These are phyloP conservation scores for Fusarium domesticum DNA, from an alignment of 2,329 filamentous ascomycete species.

Conservation along the genomic window DNA sequence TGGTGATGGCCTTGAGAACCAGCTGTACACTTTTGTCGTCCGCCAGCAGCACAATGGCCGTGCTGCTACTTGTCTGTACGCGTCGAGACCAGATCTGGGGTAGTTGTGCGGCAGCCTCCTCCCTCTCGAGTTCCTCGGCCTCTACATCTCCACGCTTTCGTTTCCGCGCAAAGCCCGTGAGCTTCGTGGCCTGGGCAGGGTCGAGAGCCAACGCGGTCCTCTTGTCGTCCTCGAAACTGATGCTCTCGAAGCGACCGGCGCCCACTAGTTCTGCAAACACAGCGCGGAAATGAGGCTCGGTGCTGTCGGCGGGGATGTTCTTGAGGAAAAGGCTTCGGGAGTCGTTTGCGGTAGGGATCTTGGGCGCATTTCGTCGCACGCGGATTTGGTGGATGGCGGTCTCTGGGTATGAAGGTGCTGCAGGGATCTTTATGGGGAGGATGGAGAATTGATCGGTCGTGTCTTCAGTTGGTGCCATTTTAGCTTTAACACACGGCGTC, in stretches of 20 bases:
- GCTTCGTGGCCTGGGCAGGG: conserved; percentile 46
- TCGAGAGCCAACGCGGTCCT: conserved; percentile 41
- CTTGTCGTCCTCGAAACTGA: conserved; percentile 68
- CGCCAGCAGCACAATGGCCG: conserved; percentile 78
- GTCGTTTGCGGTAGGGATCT: conserved; percentile 69
- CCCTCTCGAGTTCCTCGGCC: conserved; percentile 50
- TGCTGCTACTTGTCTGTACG: conserved; percentile 70
- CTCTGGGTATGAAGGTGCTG: conserved; percentile 59
- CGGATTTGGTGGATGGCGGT: conserved; percentile 78
- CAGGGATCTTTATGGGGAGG: conserved; percentile 65
- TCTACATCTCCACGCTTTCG: conserved; percentile 48
- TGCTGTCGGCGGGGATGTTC: conserved; percentile 83
- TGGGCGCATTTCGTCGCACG: conserved; percentile 77
- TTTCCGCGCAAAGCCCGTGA: conserved; percentile 40
- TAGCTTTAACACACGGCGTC: too few species aligned
- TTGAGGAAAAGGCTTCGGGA: conserved; percentile 83
- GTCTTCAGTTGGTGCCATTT: conserved; percentile 31
- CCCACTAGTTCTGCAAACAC: conserved; percentile 74
- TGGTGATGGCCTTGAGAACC: conserved; percentile 71
- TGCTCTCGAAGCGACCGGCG: conserved; percentile 72
- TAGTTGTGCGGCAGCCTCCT: conserved; percentile 59
- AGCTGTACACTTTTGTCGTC: conserved; percentile 75
- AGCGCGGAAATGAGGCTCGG: conserved; percentile 69
- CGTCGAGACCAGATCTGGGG: conserved; percentile 71
- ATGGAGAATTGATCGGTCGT: conserved; percentile 59